Evolutionary conservation across 2,329 filamentous ascomycete species (phyloP).

Genomic region (Leptographium lundbergii): DNA sequence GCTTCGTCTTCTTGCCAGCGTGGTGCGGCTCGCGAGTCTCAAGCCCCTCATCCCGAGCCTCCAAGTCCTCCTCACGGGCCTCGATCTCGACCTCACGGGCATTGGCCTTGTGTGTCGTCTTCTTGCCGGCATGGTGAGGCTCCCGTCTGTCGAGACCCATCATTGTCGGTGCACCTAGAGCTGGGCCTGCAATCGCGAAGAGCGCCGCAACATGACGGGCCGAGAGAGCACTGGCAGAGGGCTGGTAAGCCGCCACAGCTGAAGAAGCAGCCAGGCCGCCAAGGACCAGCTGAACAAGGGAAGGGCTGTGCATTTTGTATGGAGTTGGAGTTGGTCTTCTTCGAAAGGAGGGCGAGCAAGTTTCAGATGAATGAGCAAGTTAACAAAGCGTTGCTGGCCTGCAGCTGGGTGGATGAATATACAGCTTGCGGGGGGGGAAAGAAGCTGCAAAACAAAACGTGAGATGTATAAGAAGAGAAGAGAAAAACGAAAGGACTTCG

Average conservation of each 20-base stretch:
- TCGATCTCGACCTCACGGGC: conserved; percentile 6
- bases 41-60: conserved; percentile 1
- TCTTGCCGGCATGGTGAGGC: conserved; percentile 7
- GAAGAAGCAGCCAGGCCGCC: conserved; percentile 19
- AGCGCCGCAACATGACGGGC: conserved; percentile 14
- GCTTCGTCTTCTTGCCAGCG: conserved; percentile 11
- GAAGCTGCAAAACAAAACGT: background rate
- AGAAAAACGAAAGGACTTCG: background rate
- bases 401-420: conserved; percentile 14
- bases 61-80: conserved; percentile 5
- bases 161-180: conserved; percentile 12
- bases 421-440: conserved; percentile 3
- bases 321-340: background rate
- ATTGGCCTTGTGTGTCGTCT: conserved; percentile 9
- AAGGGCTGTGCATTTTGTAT: conserved; percentile 18
- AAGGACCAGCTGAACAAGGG: conserved; percentile 18
- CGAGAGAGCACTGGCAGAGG: conserved; percentile 12
- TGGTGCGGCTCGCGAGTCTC: conserved; percentile 11
- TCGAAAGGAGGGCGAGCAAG: background rate
- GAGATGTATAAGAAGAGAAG: background rate
- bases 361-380: conserved; percentile 4
- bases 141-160: conserved; percentile 3
- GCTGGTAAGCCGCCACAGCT: conserved; percentile 18
- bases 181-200: conserved; percentile 17
- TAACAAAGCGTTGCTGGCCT: conserved; percentile 14